Percentiles rank a stretch among this genome's conserved stretches.
phyloP scores from a whole-genome alignment of 208 protist species.

The Wallacemonas sp. region DNA sequence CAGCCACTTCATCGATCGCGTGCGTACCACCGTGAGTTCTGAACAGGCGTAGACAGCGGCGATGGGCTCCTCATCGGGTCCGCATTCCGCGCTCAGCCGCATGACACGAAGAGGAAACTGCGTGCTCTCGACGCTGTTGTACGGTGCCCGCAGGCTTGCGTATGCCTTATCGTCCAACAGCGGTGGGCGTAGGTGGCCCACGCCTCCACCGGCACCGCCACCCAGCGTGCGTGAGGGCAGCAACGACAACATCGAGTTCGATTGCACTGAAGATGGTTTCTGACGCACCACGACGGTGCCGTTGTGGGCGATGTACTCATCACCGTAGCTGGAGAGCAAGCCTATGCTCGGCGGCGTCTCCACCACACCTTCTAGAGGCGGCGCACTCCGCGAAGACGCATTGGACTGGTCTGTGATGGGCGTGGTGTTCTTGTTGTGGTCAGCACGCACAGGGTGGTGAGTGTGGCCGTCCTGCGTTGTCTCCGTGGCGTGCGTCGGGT shows the following conservation, averaged over 20 bases:
- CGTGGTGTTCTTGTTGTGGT: no score
- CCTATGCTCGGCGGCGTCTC: background rate
- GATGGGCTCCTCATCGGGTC: slow-evolving; percentile 21
- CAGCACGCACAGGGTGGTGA: no score
- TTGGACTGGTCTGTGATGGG: background rate
- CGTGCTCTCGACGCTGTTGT: slow-evolving; percentile 58
- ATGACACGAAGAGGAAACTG: slow-evolving; percentile 70
- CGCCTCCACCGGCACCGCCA: background rate
- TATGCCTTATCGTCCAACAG: slow-evolving; percentile 57
- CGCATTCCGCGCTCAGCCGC: slow-evolving; percentile 52
- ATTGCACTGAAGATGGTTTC: background rate
- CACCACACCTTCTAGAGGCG: background rate
- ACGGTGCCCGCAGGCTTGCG: slow-evolving; percentile 53
- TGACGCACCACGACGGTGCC: background rate
- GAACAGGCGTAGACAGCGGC: slow-evolving; percentile 25
- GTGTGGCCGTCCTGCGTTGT: no score
- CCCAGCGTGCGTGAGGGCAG: background rate
- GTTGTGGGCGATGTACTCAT: background rate
- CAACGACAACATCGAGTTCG: background rate
- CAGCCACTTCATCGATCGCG: slow-evolving; percentile 35
- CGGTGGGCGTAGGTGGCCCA: background rate
- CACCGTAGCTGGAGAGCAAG: background rate
- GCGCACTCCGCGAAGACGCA: no score
- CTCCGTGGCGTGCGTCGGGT: no score
- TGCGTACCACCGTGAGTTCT: slow-evolving; percentile 31